Evolutionary conservation across 202 grass and related monocot genomes (phyloP).

Genomic region (Panicum hallii): DNA sequence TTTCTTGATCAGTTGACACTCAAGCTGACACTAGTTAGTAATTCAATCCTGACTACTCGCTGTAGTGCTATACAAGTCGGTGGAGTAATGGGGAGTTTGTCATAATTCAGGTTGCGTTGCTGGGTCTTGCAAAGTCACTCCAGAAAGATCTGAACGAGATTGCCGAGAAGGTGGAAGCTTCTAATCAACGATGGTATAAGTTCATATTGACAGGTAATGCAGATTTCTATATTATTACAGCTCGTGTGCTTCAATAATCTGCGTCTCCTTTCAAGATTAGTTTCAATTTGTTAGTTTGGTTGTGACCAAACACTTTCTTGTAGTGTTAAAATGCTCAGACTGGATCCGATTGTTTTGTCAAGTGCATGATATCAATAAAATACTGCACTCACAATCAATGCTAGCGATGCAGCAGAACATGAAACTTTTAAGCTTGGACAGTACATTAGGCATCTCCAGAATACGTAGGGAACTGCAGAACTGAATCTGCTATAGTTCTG

Average conservation of each 20-base stretch:
- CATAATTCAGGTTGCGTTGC: slow-evolving; percentile 39
- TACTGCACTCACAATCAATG: neutral
- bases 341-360: neutral
- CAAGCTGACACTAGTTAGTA: neutral
- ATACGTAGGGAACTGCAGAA: neutral
- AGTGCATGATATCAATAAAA: neutral
- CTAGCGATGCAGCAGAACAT: neutral
- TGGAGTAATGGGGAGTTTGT: neutral
- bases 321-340: neutral
- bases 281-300: neutral
- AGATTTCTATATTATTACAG: neutral
- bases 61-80: neutral
- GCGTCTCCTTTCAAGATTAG: neutral
- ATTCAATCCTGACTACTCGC: neutral
- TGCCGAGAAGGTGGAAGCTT: slow-evolving; percentile 38
- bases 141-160: slow-evolving; percentile 45
- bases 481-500: slow-evolving; percentile 7
- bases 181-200: slow-evolving; percentile 33
- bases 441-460: neutral
- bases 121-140: slow-evolving; percentile 27
- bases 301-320: neutral
- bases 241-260: neutral
- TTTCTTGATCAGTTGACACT: neutral
- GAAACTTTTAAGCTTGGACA: neutral
- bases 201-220: slow-evolving; percentile 46